A percentile compares a stretch with the other conserved stretches of the same genome.
Conservation (phyloP, 176 grass and related monocot genomes). For the Avena insularis region DNA sequence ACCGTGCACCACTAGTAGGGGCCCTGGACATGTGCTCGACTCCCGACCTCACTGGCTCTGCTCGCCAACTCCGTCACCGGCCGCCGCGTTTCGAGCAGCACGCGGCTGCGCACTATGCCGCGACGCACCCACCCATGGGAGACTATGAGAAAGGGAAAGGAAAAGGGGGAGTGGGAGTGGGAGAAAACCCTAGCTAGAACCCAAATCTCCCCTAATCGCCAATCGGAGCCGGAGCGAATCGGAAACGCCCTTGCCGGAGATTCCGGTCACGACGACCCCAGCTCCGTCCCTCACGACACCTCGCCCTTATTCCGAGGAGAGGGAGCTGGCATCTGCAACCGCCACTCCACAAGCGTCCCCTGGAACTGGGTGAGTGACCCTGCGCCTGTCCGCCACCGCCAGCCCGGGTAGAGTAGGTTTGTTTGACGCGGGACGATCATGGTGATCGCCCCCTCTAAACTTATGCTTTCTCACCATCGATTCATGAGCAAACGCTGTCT, state of each 20-base stretch:
- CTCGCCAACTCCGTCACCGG: background rate
- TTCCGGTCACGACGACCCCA: background rate
- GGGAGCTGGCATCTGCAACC: too few species aligned
- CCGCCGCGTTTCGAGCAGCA: background rate
- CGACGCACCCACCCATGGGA: background rate
- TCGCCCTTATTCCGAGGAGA: too few species aligned
- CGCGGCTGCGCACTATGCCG: background rate
- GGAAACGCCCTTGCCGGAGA: conserved; percentile 2
- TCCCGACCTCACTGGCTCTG: too few species aligned
- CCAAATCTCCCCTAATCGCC: background rate
- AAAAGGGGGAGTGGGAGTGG: background rate
- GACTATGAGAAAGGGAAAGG: background rate
- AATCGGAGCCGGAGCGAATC: background rate
- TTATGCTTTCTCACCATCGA: background rate
- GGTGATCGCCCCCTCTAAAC: background rate
- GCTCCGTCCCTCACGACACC: background rate
- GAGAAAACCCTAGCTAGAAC: background rate
- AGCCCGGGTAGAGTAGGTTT: background rate
- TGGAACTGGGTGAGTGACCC: conserved; percentile 17
- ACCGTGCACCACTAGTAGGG: too few species aligned
- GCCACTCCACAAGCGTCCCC: background rate
- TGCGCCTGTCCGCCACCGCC: background rate
- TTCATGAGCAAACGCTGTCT: background rate
- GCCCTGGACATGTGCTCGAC: background rate
- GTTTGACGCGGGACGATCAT: background rate